Evolutionary conservation across 2,329 filamentous ascomycete species (phyloP), one percentile per base, ranked within the genome.

Genomic region (Diaporthe ampelina): DNA sequence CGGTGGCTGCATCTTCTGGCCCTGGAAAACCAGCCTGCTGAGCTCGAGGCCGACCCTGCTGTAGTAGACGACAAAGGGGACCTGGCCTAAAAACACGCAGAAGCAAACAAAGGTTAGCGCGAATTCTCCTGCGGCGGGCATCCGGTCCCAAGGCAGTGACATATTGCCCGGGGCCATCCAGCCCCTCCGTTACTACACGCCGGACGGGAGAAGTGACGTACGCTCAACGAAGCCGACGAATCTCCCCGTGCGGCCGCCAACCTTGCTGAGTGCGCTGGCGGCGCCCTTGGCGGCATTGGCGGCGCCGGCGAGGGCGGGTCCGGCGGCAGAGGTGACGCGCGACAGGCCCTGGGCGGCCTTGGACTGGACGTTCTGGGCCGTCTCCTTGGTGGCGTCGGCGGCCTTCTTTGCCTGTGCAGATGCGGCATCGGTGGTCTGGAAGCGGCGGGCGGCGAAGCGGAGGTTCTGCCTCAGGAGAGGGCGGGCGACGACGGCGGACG

Each of bases 1-100:
- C 97, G 97, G 97, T 86, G 95, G 95, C 82, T 90, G 88, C 95
- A 99, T 98, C 88, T 94, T 94, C 86, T 96, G 95, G 84, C 92
- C 92, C 81, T 91, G 91, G 88, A 95, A 95, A 79, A 98, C 91
- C 79, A 98, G 90, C 90, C 94, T 97, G 83, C 90, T 90, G 76
- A 98, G 89, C 89, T 99, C 97, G 78, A 95, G 87, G 80, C 90
- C 94, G 82, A 98, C 96, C 84, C 92, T 94, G 81, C 93, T 92
- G 89, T 98, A 99, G 91, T 98, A 98, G 83, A 97, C 83, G 77
- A 95, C 93, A 76, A 92, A 92, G 79, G 97, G 97, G 79, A 95
- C 91, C 87, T 97, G 90, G 85, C 92, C 96, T 98, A 82, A 63
- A 58, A 24, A 32, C 37, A 75, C 56, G 57, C 40, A 73, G 45